Percentiles rank a stretch among this genome's conserved stretches.
These are phyloP conservation scores for Amoeboaphelidium protococcarum DNA, from an alignment of 371 early-diverging fungal genomes.

Conservation along the genomic window DNA sequence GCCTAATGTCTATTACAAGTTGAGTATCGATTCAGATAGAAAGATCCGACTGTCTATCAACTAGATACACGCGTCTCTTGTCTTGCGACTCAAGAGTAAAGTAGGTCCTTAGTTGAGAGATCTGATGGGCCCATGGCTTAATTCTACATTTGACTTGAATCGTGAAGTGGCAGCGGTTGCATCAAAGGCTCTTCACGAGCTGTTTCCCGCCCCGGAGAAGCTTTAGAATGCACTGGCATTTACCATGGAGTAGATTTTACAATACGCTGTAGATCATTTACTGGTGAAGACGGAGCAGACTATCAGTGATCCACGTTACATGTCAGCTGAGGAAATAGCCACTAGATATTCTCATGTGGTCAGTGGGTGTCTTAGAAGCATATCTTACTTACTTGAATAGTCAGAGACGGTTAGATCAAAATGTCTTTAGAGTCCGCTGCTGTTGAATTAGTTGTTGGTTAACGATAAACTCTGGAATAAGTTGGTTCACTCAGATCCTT, in stretches of 20 bases:
- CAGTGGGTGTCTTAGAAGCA: conserved; percentile 7
- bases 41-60: conserved; percentile 12
- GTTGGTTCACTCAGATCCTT: background rate
- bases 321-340: conserved; percentile 14
- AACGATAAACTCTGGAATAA: background rate
- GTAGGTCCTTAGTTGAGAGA: conserved; percentile 16
- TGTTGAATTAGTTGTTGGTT: conserved; percentile 4
- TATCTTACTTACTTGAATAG: conserved; percentile 9
- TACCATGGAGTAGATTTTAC: conserved; percentile 10
- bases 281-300: conserved; percentile 15
- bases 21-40: conserved; percentile 12
- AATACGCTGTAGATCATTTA: conserved; percentile 9
- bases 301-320: conserved; percentile 18
- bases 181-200: conserved; percentile 10
- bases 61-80: conserved; percentile 8
- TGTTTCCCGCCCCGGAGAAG: conserved; percentile 9
- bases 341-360: conserved; percentile 13
- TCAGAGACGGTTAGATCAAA: background rate
- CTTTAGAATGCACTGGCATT: conserved; percentile 10
- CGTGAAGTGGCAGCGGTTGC: conserved; percentile 13
- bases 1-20: conserved; percentile 1
- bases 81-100: conserved; percentile 9
- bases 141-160: conserved; percentile 12
- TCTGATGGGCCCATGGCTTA: conserved; percentile 17
- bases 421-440: conserved; percentile 8